These are phyloP conservation scores for Beauveria asiatica DNA, from an alignment of 2,329 filamentous ascomycete species.

Conservation along the genomic window DNA sequence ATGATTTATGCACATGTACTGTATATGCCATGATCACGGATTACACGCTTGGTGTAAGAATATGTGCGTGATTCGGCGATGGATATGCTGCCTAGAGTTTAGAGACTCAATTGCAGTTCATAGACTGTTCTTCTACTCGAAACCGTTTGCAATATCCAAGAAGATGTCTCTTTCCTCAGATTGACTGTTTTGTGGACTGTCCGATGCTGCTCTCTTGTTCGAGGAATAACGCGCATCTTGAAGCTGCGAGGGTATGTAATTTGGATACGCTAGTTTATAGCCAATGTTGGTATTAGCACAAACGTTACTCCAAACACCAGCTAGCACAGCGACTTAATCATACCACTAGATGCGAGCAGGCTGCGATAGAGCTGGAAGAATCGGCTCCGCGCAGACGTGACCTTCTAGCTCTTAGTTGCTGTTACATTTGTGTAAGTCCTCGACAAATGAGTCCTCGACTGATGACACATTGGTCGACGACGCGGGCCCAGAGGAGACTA, in stretches of 20 bases:
- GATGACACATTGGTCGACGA: not conserved
- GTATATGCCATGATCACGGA: constrained; percentile 1
- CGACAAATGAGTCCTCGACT: not conserved
- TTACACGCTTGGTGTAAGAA: not conserved
- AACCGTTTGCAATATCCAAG: not conserved
- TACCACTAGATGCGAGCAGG: not conserved
- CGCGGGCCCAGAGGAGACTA: not conserved
- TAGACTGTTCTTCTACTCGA: not conserved
- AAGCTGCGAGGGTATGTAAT: not conserved
- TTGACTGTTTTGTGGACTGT: not conserved
- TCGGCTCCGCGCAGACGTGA: not conserved
- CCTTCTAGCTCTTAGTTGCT: not conserved
- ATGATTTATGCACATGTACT: constrained; percentile 5
- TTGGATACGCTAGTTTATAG: not conserved
- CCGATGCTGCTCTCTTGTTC: not conserved
- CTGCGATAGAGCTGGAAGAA: not conserved
- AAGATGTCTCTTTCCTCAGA: not conserved
- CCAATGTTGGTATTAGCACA: not conserved
- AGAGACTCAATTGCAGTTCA: not conserved
- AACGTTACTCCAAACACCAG: not conserved
- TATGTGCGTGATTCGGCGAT: not conserved
- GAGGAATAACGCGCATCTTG: not conserved
- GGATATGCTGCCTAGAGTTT: not conserved
- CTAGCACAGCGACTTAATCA: not conserved
- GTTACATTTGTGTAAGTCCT: not conserved